Percentiles rank a stretch among this genome's conserved stretches.
These are phyloP conservation scores for Medicago lupulina DNA, from an alignment of 306 rosid genomes.

Conservation along the genomic window DNA sequence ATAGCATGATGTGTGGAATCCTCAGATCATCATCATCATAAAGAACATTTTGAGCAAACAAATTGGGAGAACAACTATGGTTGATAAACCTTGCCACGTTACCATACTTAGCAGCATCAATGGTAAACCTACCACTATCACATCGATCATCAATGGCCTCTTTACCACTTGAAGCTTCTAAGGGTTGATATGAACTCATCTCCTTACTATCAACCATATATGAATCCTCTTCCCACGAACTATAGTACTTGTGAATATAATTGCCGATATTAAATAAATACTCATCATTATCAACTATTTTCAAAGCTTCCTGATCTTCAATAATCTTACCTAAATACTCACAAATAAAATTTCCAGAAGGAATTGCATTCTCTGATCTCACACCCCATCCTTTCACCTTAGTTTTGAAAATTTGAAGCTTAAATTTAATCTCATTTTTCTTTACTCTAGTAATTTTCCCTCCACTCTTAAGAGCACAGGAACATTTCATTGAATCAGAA, in stretches of 20 bases:
- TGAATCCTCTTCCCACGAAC: too few species aligned
- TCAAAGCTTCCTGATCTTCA: background rate
- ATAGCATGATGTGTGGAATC: slow-evolving; percentile 76
- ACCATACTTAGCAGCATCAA: background rate
- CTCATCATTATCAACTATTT: background rate
- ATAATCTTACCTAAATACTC: too few species aligned
- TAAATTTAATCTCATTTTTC: too few species aligned
- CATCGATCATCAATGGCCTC: too few species aligned
- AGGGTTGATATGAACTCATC: too few species aligned
- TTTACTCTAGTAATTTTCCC: too few species aligned
- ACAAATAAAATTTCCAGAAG: background rate
- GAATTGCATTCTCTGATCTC: background rate
- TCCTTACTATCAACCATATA: too few species aligned
- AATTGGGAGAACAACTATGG: slow-evolving; percentile 81
- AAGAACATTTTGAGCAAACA: slow-evolving; percentile 68
- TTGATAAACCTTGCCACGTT: slow-evolving; percentile 45
- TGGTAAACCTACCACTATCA: background rate
- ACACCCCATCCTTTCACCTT: background rate
- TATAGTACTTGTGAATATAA: too few species aligned
- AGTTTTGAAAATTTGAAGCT: background rate
- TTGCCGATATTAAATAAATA: too few species aligned
- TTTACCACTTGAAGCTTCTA: too few species aligned
- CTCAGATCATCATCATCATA: slow-evolving; percentile 68
- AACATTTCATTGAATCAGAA: background rate
- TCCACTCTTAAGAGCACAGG: background rate